Base-by-base conservation (phyloP, 2,329 filamentous ascomycete species). In the Ascomycota sp. region DNA sequence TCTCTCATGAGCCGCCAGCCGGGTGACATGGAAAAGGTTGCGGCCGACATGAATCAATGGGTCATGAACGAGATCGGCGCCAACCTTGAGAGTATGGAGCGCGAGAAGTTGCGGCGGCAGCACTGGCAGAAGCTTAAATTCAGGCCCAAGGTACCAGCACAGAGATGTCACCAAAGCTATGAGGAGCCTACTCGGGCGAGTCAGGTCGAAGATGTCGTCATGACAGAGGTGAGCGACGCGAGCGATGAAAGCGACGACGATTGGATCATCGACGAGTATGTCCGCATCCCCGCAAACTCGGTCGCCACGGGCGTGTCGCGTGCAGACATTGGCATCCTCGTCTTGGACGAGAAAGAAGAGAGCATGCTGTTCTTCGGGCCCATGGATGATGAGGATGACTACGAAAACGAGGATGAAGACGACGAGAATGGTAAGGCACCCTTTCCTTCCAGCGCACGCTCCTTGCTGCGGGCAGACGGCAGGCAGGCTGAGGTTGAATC, bases 241-340 rank as follows among this genome's bases (percentile, higher is more conserved):
- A 27, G 7, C 24, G 57, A 55, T 12, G 62, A 65, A 10, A 52
- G 53, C 13, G 52, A 63, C 37, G 66, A 60, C 4, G 68, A 74
- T 34, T 76, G 72, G 53, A 57, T 76, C 25, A 64, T 72, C 30
- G 71, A 75, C 38, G 72, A 70, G 29, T 76, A 76, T 43, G 58
- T 73, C 34, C 68, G 71, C 27, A 59, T 75, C 12, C 66, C 69
- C 2, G 64, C 58, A 3, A 58, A 61, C 37, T 56, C 55, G 24
- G 53, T 72, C 37, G 55, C 56, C 11, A 47, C 58, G 8, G 52
- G 61, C 10, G 56, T 67, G 4, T 50, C 54, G 7, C 56, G 61
- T 1, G 57, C 64, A 24, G 62, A 61, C 31, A 58, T 74, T 6
- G 68, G 68, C 9, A 49, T 72, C 27, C 47, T 72, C 34, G 63